phyloP scores from a whole-genome alignment of 306 rosid genomes.

The Sophora flavescens region DNA sequence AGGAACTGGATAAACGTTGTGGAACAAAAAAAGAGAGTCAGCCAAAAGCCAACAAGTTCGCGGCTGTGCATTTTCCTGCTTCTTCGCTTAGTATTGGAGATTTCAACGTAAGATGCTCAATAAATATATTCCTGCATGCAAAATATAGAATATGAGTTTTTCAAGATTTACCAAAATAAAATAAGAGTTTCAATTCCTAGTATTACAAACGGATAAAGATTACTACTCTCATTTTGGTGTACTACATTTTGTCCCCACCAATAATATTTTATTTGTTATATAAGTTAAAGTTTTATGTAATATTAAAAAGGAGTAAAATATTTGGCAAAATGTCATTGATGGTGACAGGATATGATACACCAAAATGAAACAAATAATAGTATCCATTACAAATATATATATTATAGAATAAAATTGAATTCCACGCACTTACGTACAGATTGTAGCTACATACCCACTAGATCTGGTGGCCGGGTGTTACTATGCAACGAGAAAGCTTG shows the following conservation, averaged over 20 bases:
- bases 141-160: no score
- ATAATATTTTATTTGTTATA: no score
- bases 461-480: conserved; percentile 13
- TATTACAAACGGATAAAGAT: no score
- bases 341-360: no score
- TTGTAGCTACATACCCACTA: neutral
- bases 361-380: no score
- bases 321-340: no score
- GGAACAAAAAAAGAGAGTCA: no score
- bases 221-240: no score
- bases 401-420: neutral
- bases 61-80: neutral
- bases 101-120: neutral
- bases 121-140: neutral
- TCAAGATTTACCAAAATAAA: neutral
- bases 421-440: neutral
- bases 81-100: neutral
- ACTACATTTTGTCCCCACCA: no score
- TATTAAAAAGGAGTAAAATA: no score
- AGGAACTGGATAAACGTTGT: neutral
- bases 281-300: no score
- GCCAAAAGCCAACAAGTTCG: neutral
- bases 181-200: neutral
- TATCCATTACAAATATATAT: neutral
- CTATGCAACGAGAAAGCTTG: conserved; percentile 46